Conservation (phyloP, 2,329 filamentous ascomycete species). For the Verticillium alfalfae region DNA sequence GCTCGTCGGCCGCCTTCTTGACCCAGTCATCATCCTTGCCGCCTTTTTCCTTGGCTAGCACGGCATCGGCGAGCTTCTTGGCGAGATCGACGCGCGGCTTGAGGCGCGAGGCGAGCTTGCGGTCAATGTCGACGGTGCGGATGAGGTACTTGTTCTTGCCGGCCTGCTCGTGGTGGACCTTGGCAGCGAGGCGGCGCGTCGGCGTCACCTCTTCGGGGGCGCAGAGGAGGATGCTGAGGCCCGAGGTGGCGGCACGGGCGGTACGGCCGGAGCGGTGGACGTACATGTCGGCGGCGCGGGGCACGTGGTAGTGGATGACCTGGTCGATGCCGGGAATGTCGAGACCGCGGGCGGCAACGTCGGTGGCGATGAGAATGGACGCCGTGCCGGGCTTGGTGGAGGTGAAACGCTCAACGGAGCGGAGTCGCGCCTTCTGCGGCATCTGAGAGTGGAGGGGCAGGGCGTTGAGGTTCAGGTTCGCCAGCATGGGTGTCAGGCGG, state of each 20-base stretch:
- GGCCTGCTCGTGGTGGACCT: constrained; percentile 67
- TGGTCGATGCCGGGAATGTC: constrained; percentile 88
- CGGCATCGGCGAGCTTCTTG: constrained; percentile 81
- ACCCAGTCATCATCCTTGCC: constrained; percentile 82
- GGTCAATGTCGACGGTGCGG: constrained; percentile 76
- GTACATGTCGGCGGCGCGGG: constrained; percentile 85
- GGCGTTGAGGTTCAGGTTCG: constrained; percentile 72
- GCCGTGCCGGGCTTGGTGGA: constrained; percentile 45
- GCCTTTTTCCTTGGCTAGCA: constrained; percentile 81
- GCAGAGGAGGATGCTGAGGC: constrained; percentile 83
- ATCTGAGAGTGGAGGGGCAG: constrained; percentile 86
- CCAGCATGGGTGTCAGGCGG: constrained; percentile 76
- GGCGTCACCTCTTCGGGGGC: constrained; percentile 85
- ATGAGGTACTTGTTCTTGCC: constrained; percentile 57
- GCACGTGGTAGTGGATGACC: constrained; percentile 92
- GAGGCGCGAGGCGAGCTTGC: constrained; percentile 69
- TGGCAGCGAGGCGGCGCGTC: constrained; percentile 76
- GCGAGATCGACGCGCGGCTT: constrained; percentile 73
- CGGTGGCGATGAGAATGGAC: constrained; percentile 81
- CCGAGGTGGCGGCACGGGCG: constrained; percentile 72
- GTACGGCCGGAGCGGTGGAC: constrained; percentile 94
- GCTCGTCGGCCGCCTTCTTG: constrained; percentile 76
- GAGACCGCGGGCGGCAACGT: constrained; percentile 87
- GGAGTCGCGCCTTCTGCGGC: constrained; percentile 91
- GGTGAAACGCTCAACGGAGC: constrained; percentile 85